Evolutionary conservation across 2,329 filamentous ascomycete genomes (phyloP).

Genomic region (Trichoderma atroviride): DNA sequence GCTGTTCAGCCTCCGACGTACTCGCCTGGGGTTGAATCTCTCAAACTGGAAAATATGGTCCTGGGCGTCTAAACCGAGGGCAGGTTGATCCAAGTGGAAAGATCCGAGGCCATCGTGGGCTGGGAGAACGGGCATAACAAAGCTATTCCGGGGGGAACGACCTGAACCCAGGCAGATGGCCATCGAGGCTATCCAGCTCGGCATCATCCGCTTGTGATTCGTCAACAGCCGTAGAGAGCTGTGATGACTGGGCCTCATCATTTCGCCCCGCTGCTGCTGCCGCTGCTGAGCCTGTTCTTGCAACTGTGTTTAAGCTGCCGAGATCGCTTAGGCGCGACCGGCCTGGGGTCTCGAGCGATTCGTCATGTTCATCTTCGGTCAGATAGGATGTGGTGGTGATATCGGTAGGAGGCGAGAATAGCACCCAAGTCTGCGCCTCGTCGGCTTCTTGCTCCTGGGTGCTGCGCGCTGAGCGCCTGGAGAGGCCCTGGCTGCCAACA

Average conservation of each 20-base stretch:
- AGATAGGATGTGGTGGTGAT: conserved; percentile 66
- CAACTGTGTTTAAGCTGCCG: conserved; percentile 73
- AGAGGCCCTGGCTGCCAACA: conserved; percentile 43
- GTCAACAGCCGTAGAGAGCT: conserved; percentile 44
- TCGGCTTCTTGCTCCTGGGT: conserved; percentile 51
- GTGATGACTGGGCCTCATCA: conserved; percentile 46
- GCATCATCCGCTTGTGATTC: conserved; percentile 63
- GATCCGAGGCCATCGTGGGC: conserved; percentile 89
- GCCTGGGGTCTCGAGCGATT: conserved; percentile 66
- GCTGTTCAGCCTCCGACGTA: conserved; percentile 57
- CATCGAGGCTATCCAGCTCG: conserved; percentile 91
- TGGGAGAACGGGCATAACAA: conserved; percentile 74
- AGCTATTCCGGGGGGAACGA: conserved; percentile 54
- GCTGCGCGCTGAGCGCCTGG: conserved; percentile 34
- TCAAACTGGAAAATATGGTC: conserved; percentile 91
- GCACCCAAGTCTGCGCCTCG: conserved; percentile 90
- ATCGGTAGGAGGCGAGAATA: conserved; percentile 79
- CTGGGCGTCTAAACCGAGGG: conserved; percentile 63
- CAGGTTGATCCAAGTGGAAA: conserved; percentile 68
- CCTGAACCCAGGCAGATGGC: conserved; percentile 86
- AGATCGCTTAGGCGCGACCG: conserved; percentile 78
- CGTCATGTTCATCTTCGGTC: conserved; percentile 66
- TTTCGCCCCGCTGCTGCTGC: conserved; percentile 41
- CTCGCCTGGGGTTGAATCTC: conserved; percentile 73
- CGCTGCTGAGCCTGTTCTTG: conserved; percentile 54